phyloP scores from a whole-genome alignment of 2,329 filamentous ascomycete species.

The Fonsecaea pedrosoi region DNA sequence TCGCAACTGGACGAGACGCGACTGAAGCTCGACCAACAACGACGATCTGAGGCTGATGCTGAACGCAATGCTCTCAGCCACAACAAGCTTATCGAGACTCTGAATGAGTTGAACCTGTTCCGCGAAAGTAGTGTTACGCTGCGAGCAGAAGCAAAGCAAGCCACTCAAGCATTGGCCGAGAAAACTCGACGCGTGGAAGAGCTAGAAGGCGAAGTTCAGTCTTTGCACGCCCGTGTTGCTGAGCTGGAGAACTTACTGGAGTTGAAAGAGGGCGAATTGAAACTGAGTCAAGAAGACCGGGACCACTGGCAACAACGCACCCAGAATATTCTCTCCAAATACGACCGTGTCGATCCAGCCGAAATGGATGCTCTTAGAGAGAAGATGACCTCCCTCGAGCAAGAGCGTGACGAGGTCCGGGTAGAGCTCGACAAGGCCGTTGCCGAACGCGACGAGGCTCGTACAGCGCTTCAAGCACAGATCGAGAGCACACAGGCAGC shows the following conservation, averaged over 20 bases:
- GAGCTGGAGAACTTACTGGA: constrained; percentile 83
- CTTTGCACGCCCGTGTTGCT: constrained; percentile 77
- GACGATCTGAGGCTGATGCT: constrained; percentile 74
- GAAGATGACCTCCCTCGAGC: constrained; percentile 70
- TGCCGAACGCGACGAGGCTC: constrained; percentile 53
- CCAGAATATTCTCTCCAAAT: constrained; percentile 93
- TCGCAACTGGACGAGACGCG: constrained; percentile 86
- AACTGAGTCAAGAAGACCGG: constrained; percentile 85
- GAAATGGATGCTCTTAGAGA: constrained; percentile 90
- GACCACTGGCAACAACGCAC: constrained; percentile 96
- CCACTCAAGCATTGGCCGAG: constrained; percentile 75
- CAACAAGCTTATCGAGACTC: constrained; percentile 89
- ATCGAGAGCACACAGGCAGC: constrained; percentile 57
- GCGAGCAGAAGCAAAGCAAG: constrained; percentile 81
- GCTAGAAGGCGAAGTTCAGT: constrained; percentile 76
- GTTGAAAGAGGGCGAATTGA: constrained; percentile 85
- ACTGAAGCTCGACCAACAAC: constrained; percentile 89
- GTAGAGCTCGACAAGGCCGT: constrained; percentile 59
- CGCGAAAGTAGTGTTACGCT: constrained; percentile 93
- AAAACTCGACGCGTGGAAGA: constrained; percentile 77
- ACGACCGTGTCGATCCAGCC: constrained; percentile 91
- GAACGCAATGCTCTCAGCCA: constrained; percentile 78
- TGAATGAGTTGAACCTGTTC: constrained; percentile 94
- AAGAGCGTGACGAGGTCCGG: constrained; percentile 71
- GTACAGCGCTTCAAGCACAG: constrained; percentile 55